Percentiles rank a stretch among this genome's conserved stretches.
phyloP scores from a whole-genome alignment of 2,329 filamentous ascomycete species.

The Coniella lustricola region DNA sequence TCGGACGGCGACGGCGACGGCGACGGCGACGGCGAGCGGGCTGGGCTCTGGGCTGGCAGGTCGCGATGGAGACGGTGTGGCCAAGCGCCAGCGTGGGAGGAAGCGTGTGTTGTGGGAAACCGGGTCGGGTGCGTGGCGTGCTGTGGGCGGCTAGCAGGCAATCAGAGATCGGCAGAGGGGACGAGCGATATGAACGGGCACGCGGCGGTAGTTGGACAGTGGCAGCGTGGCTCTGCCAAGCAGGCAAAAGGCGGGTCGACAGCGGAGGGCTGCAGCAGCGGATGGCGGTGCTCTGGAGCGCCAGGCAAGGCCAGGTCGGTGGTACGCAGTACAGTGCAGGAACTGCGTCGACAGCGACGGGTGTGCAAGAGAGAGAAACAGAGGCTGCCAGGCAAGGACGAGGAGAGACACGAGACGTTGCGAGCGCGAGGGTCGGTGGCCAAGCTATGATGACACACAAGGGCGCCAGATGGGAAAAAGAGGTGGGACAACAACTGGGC shows the following conservation, averaged over 20 bases:
- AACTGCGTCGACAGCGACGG: too few relatives aligned
- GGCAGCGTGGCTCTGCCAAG: constrained; percentile 7
- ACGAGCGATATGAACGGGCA: not conserved
- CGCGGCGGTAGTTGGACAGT: not conserved
- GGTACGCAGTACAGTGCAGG: too few relatives aligned
- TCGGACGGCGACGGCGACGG: not conserved
- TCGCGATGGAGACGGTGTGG: not conserved
- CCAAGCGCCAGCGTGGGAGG: not conserved
- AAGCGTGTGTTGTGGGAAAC: not conserved
- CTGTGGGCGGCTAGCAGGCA: constrained; percentile 5
- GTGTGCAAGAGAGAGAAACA: too few relatives aligned
- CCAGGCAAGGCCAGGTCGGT: too few relatives aligned
- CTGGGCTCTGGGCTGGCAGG: too few relatives aligned
- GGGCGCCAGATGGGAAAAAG: too few relatives aligned
- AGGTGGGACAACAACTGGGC: not conserved
- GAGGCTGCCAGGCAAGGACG: not conserved
- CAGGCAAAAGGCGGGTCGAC: constrained; percentile 9
- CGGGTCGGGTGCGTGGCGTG: constrained; percentile 4
- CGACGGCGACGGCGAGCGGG: too few relatives aligned
- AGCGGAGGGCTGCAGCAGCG: not conserved
- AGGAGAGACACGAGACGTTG: constrained; percentile 2
- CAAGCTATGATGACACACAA: too few relatives aligned
- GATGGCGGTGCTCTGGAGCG: not conserved
- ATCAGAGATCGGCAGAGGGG: not conserved
- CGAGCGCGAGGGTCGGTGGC: constrained; percentile 2